These are phyloP conservation scores for Physcomitrium patens DNA, from an alignment of 225 moss, liverwort and hornwort species.

Conservation along the genomic window DNA sequence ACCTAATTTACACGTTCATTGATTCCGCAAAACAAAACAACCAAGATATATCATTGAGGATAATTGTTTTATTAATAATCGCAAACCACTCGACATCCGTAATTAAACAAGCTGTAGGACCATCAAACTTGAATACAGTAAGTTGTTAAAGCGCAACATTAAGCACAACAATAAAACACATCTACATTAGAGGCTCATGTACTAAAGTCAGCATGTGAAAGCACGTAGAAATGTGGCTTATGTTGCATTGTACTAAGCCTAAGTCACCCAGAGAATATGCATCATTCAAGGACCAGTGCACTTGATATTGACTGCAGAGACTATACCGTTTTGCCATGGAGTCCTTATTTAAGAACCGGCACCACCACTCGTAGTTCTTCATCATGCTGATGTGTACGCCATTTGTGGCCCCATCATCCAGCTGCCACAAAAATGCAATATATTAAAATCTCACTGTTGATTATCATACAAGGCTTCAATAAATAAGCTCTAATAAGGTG, in stretches of 20 bases:
- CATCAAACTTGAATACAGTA: neutral
- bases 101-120: no score
- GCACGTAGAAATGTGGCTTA: neutral
- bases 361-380: constrained; percentile 85
- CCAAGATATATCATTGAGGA: neutral
- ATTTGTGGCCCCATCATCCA: constrained; percentile 70
- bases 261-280: constrained; percentile 3
- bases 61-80: no score
- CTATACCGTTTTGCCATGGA: constrained; percentile 70
- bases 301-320: constrained; percentile 14
- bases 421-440: constrained; percentile 43
- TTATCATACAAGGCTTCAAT: constrained; percentile 6
- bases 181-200: constrained; percentile 12
- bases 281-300: constrained; percentile 28
- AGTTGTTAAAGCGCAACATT: neutral
- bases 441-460: constrained; percentile 23
- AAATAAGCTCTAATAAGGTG: constrained; percentile 7
- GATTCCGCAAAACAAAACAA: constrained; percentile 5
- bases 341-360: constrained; percentile 68
- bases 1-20: neutral
- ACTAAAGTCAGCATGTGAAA: neutral
- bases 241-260: constrained; percentile 7
- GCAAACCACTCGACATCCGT: no score
- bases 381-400: constrained; percentile 63
- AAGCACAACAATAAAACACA: constrained; percentile 6